These are phyloP conservation scores for Parasitella parasitica DNA, from an alignment of 371 early-diverging fungal genomes.

Conservation along the genomic window DNA sequence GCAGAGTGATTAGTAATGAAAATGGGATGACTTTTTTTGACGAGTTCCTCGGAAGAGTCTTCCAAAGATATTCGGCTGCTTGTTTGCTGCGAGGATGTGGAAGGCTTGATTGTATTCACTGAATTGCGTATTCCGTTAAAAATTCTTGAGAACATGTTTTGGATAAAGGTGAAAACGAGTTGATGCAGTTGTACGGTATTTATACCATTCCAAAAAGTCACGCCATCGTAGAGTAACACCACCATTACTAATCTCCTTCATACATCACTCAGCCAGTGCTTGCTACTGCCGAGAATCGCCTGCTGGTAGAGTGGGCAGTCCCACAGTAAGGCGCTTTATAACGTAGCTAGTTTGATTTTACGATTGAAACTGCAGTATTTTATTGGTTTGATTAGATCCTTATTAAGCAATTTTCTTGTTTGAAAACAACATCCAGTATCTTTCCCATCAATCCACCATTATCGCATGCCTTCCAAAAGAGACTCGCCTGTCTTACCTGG, in stretches of 20 bases:
- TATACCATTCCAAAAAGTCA: conserved; percentile 7
- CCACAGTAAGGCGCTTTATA: too few species aligned
- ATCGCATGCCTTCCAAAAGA: conserved; percentile 20
- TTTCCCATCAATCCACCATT: background rate
- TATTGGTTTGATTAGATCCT: background rate
- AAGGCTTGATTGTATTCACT: background rate
- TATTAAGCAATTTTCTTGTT: background rate
- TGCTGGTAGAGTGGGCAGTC: too few species aligned
- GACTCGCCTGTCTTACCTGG: conserved; percentile 13
- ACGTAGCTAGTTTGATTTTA: conserved; percentile 6
- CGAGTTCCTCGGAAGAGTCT: conserved; percentile 22
- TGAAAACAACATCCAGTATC: background rate
- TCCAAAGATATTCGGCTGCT: conserved; percentile 13
- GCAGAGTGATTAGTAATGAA: background rate
- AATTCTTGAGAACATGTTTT: conserved; percentile 26
- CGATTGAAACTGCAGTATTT: background rate
- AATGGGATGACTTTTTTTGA: background rate
- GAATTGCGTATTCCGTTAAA: conserved; percentile 15
- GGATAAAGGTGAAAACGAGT: background rate
- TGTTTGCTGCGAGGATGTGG: conserved; percentile 5
- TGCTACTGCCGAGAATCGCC: too few species aligned
- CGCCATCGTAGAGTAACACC: conserved; percentile 1
- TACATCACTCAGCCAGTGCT: too few species aligned
- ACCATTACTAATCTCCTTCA: background rate
- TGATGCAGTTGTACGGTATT: background rate